phyloP scores from a whole-genome alignment of 805 yeast species.

The Kuraishia molischiana region DNA sequence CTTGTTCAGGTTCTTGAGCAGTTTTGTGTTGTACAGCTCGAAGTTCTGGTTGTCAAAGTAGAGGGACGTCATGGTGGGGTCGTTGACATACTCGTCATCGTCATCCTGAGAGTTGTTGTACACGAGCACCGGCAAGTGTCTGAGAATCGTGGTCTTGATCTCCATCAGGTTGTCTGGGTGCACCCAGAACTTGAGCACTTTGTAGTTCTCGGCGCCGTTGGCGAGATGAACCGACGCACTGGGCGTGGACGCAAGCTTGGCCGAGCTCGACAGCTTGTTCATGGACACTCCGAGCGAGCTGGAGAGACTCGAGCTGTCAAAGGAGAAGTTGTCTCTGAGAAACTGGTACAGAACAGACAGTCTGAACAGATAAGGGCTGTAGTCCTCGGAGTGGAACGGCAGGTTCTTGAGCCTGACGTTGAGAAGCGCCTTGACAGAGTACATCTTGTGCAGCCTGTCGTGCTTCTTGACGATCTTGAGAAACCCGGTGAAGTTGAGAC shows the following conservation, averaged over 20 bases:
- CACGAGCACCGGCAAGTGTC: conserved; percentile 87
- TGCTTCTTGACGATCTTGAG: conserved; percentile 92
- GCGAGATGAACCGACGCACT: conserved; percentile 13
- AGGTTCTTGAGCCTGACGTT: conserved; percentile 79
- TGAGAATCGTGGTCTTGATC: conserved; percentile 87
- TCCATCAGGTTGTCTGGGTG: conserved; percentile 97
- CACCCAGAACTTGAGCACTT: conserved; percentile 85
- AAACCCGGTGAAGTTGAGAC: conserved; percentile 92
- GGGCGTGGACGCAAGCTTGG: conserved; percentile 22
- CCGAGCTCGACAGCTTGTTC: conserved; percentile 33
- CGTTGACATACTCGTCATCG: conserved; percentile 43
- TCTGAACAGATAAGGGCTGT: conserved; percentile 81
- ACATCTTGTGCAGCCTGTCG: conserved; percentile 79
- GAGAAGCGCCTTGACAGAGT: conserved; percentile 83
- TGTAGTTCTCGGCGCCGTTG: conserved; percentile 22
- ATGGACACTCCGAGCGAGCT: conserved; percentile 33
- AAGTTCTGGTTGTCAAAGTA: conserved; percentile 82
- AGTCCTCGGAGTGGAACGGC: conserved; percentile 93
- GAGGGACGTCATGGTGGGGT: conserved; percentile 77
- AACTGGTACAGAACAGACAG: conserved; percentile 74
- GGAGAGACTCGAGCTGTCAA: conserved; percentile 15
- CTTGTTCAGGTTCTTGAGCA: conserved; percentile 51
- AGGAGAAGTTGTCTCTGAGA: conserved; percentile 60
- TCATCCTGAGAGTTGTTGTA: conserved; percentile 46
- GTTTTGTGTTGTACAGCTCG: conserved; percentile 77